Base-by-base conservation (phyloP, 441 rosid genomes). In the Arabidopsis lyrata region DNA sequence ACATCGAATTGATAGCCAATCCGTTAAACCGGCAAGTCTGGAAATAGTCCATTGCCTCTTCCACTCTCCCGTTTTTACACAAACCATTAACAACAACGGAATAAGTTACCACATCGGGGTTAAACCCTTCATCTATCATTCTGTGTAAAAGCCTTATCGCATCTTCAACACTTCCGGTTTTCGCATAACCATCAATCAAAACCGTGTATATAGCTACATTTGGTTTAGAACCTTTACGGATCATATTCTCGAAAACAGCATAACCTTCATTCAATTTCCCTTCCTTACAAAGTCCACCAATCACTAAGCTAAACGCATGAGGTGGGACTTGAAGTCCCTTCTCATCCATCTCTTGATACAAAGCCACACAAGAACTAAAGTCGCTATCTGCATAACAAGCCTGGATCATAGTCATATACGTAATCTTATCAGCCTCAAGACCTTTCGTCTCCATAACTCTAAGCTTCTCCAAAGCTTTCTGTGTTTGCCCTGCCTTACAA, bases 311-410 rank as follows among this genome's bases (percentile, higher is more conserved):
- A 76, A 81, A 91, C 0, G 87, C 92, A 77, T 93, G 98, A 63
- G 87, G 77, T 0, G 92, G 96, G 34, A 90, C 84, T 67, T 88
- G 87, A 63, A 86, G 27, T 24, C 84, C 88, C 70, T 83, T 90
- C 85, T 91, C 98, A 27, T 73, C 84, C 93, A 93, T 93, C 68
- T 90, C 98, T 67, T 82, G 90, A 78, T 91, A 93, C 67, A 93
- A 67, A 76, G 84, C 48, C 76, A 90, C 80, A 78, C 93, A 91
- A 60, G 82, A 83, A 83, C 70, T 78, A 65, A 88, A 81, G 75
- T 87, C 87, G 9, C 86, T 87, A 57, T 85, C 95, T 1, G 78
- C 81, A 81, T 93, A 87, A 73, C 83, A 90, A 0, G 90, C 86
- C 64, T 91, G 97, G 6, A 91, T 93, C 81, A 93, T 64, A 18